Conservation (phyloP, 75 land plant genomes). For the Azolla pinnata region DNA sequence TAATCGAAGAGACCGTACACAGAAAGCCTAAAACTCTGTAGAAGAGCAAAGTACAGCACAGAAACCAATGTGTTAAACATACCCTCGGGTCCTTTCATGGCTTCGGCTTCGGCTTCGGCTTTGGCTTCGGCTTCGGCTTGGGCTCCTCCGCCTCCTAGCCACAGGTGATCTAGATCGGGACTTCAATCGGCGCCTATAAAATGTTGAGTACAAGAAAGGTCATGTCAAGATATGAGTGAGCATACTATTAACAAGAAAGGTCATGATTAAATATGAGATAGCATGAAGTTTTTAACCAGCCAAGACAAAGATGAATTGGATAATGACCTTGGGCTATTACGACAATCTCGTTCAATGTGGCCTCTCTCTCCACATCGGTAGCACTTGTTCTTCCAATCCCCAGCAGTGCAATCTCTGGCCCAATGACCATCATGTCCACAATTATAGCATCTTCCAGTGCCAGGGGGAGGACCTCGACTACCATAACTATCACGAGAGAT, state of each 20-base stretch:
- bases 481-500: conserved; percentile 50
- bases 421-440: conserved; percentile 95
- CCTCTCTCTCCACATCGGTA: conserved; percentile 86
- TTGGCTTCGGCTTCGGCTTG: conserved; percentile 44
- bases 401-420: conserved; percentile 94
- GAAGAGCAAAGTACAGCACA: no score
- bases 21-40: no score
- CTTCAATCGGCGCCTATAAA: no score
- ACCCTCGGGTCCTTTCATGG: no score
- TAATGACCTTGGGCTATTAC: conserved; percentile 59
- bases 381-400: conserved; percentile 93
- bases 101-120: no score
- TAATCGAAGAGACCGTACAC: no score
- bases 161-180: conserved; percentile 40
- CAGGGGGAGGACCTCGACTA: conserved; percentile 85
- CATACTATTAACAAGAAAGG: no score
- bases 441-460: conserved; percentile 89
- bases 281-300: neutral
- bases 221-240: no score
- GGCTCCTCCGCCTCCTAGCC: conserved; percentile 36
- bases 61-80: no score
- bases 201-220: no score
- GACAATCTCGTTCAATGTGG: conserved; percentile 84
- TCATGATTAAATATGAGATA: no score
- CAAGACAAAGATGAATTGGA: neutral